Base-by-base conservation (phyloP, 176 grass and related monocot genomes). In the Lolium perenne region DNA sequence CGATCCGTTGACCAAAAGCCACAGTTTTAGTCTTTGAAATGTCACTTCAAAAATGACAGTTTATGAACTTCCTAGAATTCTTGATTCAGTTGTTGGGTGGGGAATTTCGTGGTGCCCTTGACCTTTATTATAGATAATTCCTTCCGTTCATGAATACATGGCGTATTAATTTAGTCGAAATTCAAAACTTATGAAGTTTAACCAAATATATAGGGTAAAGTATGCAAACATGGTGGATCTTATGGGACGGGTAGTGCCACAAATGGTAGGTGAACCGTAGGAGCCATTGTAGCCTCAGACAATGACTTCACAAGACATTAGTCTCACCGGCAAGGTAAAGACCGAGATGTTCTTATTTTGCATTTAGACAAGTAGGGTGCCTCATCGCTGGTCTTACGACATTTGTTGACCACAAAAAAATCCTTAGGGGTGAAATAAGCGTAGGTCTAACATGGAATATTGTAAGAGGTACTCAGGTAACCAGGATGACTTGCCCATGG, bases 371-470 rank as follows among this genome's bases (percentile, higher is more conserved):
- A 51, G 15, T 78, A 13, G 18, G 6, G 18, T 49, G 57, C 60
- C 57, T 23, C 16, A 49, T 59, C 5, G 7, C 23, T 1, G 16
- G 45, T 32, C 6, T 41, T 62, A 22, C 51, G 58, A 45, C 21
- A 10, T 53, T 10, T 82, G 58, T 32, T 45, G 9, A 67, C 43
- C 56, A 4, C 4, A 9, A 10, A 59, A 9, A 10, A 59, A 59
- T 59, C 20, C 20, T 17, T 58, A 60, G 7, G 60, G 15, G 4
- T 35, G 14, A 55, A 48, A 73, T 58, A 71, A 77, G 70, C 69
- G 83, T 18, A 90, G 78, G 83, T 67, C 78, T 90, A 72, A 61
- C 89, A 90, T 87, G 89, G 73, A 74, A 64, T 25, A 58, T 14
- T 9, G 70, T 74, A 84, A 80, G 84, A 74, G 89, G 65, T 46